Percentiles rank a stretch among this genome's conserved stretches.
Evolutionary conservation across 106 monocot genomes (phyloP).

Genomic region (Acanthochlamys bracteata): DNA sequence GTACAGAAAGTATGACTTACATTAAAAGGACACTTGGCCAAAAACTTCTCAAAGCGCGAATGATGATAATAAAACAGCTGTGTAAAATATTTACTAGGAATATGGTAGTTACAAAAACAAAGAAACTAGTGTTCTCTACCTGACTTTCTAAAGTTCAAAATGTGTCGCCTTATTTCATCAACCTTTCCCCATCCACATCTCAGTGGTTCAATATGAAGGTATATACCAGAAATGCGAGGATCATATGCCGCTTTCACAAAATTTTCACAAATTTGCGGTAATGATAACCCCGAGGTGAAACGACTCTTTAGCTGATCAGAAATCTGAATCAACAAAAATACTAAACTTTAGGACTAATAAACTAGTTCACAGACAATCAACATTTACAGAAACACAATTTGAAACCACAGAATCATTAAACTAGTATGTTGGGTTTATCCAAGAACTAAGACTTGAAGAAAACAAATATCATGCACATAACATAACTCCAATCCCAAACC

Average conservation of each 20-base stretch:
- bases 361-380: background rate
- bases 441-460: no score
- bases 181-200: slow-evolving; percentile 94
- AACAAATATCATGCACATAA: no score
- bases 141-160: slow-evolving; percentile 82
- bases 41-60: no score
- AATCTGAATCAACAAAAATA: slow-evolving; percentile 37
- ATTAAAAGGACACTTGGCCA: no score
- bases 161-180: slow-evolving; percentile 91
- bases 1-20: no score
- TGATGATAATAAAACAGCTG: no score
- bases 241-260: slow-evolving; percentile 88
- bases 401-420: no score
- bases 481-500: no score
- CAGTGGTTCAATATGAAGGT: slow-evolving; percentile 91
- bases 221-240: slow-evolving; percentile 85
- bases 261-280: slow-evolving; percentile 95
- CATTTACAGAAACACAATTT: no score
- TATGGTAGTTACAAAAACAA: no score
- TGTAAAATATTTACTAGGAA: no score
- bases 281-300: slow-evolving; percentile 64
- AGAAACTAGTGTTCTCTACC: slow-evolving; percentile 30
- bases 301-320: slow-evolving; percentile 64
- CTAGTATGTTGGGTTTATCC: no score
- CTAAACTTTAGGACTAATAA: background rate